Conservation (phyloP, 192 early-diverging fungal genomes). For the Phlyctochytrium arcticum region DNA sequence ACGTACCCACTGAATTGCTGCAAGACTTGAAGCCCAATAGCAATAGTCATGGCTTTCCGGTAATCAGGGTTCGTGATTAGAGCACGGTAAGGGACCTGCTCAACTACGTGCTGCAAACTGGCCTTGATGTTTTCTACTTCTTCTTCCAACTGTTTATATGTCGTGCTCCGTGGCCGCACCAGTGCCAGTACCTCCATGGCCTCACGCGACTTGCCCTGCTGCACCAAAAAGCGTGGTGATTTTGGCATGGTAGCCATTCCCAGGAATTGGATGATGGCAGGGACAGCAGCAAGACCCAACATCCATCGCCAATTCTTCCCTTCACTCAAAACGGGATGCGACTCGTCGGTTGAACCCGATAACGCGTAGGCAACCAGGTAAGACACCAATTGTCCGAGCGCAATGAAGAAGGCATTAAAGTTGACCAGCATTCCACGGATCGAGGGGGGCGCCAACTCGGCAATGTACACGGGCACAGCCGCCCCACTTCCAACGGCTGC, state of each 20-base stretch:
- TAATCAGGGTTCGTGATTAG: neutral
- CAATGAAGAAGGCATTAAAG: conserved; percentile 72
- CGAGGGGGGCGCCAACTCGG: conserved; percentile 62
- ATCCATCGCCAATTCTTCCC: conserved; percentile 10
- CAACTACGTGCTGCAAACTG: neutral
- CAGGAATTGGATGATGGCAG: neutral
- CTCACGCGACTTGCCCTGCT: neutral
- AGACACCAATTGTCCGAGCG: conserved; percentile 58
- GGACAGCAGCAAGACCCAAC: conserved; percentile 2
- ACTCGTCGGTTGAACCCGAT: neutral
- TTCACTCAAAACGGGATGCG: too few relatives aligned
- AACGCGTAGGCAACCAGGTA: neutral
- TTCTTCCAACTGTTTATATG: neutral
- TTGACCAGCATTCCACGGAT: conserved; percentile 68
- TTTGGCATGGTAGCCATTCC: neutral
- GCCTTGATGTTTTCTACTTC: neutral
- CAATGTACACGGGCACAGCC: conserved; percentile 70
- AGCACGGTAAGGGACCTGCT: neutral
- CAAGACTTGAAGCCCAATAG: conserved; percentile 6
- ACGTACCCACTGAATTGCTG: conserved; percentile 6
- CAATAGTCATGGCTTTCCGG: neutral
- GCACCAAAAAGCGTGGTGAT: conserved; percentile 6
- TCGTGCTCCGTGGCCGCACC: neutral
- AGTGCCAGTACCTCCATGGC: neutral
- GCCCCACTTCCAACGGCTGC: conserved; percentile 1